Evolutionary conservation across 352 stramenopile species (phyloP).

Genomic region (Globisporangium nunn): DNA sequence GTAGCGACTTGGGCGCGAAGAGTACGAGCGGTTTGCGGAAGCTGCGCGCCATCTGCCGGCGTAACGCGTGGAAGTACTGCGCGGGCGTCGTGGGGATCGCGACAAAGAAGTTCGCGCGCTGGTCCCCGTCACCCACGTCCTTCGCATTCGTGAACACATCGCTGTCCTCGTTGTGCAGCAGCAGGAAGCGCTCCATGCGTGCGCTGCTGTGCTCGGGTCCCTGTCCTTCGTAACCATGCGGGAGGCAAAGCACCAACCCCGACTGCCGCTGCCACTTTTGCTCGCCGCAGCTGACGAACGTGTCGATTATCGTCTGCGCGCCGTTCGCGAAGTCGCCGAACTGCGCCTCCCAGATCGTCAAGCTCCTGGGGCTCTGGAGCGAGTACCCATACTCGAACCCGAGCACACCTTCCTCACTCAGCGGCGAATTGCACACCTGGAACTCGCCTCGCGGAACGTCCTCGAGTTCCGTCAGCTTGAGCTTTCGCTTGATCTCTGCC

Average conservation of each 20-base stretch:
- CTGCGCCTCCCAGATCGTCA: constrained; percentile 91
- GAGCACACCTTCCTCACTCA: constrained; percentile 81
- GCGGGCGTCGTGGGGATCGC: constrained; percentile 83
- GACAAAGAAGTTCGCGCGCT: constrained; percentile 68
- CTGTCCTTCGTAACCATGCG: constrained; percentile 84
- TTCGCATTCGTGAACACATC: constrained; percentile 52
- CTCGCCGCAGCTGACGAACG: constrained; percentile 76
- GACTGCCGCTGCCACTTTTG: constrained; percentile 90
- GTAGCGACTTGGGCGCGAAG: constrained; percentile 77
- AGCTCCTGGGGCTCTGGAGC: constrained; percentile 54
- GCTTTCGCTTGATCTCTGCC: constrained; percentile 30
- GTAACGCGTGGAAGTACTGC: constrained; percentile 96
- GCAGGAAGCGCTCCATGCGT: constrained; percentile 80
- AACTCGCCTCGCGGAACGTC: constrained; percentile 38
- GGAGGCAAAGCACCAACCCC: constrained; percentile 67
- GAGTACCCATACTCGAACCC: constrained; percentile 88
- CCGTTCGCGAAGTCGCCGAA: constrained; percentile 88
- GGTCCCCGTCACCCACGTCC: constrained; percentile 25
- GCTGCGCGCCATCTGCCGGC: constrained; percentile 64
- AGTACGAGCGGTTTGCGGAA: constrained; percentile 80
- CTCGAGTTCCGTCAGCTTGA: constrained; percentile 36
- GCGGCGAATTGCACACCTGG: constrained; percentile 74
- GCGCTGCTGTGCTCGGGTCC: constrained; percentile 81
- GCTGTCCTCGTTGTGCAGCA: constrained; percentile 70
- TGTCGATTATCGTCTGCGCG: constrained; percentile 86